Evolutionary conservation across 805 yeast species (phyloP), one percentile per base, ranked within the genome.

Genomic region (Yamadazyma nakazawae): DNA sequence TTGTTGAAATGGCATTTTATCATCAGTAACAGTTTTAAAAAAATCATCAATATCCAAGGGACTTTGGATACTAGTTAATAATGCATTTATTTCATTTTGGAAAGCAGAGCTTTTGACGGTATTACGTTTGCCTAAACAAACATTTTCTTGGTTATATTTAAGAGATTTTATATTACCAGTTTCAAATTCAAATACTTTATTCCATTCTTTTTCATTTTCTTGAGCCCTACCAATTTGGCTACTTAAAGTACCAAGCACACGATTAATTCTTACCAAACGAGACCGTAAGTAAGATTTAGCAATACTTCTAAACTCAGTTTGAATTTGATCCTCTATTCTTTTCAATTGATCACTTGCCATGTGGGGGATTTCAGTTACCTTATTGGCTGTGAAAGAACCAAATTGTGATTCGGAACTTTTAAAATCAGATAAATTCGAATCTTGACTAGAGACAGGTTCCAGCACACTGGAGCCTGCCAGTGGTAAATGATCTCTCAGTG

Each of bases 21-120:
- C 24, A 13, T 45, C 42, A 26, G 48, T 41, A 9, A 49, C 48
- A 17, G 52, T 48, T 6, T 44, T 46, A 30, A 69, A 54, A 10
- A 57, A 53, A 6, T 55, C 57, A 43, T 71, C 75, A 36, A 68
- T 54, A 11, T 55, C 61, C 19, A 66, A 52, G 1, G 75, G 76
- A 52, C 66, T 61, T 43, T 66, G 68, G 5, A 67, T 48, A 36
- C 61, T 61, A 8, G 55, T 49, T 28, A 66, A 52, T 9, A 71
- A 51, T 26, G 59, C 67, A 5, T 52, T 37, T 10, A 72, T 54
- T 48, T 67, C 72, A 8, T 56, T 54, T 44, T 70, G 70, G 43
- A 61, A 62, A 30, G 66, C 68, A n/a, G 47, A 51, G 26, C 49
- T 51, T 32, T 47, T 48, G 8, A 50, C 46, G 10, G 50, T 44